phyloP scores from a whole-genome alignment of 257 asterid species.

The Buddleja alternifolia region DNA sequence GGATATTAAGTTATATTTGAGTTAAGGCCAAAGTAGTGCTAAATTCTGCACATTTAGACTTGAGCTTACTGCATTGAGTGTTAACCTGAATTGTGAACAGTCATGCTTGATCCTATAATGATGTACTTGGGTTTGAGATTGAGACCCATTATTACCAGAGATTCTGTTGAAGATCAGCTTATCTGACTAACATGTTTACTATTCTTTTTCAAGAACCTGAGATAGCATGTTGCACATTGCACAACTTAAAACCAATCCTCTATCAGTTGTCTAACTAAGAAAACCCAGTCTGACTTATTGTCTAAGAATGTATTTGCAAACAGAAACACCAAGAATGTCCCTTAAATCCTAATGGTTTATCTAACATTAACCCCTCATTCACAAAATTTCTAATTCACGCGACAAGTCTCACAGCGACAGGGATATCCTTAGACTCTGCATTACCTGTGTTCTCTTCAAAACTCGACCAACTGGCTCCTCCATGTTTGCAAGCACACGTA shows the following conservation, averaged over 20 bases:
- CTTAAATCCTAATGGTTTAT: too few species aligned
- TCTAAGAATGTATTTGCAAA: neutral
- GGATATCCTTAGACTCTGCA: neutral
- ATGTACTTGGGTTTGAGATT: neutral
- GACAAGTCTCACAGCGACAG: neutral
- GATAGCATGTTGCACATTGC: neutral
- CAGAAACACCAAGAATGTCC: neutral
- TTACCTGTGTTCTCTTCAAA: constrained; percentile 77
- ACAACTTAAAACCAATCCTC: neutral
- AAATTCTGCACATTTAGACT: too few species aligned
- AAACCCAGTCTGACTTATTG: neutral
- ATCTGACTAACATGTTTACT: neutral
- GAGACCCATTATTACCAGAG: neutral
- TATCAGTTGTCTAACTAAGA: neutral
- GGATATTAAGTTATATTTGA: too few species aligned
- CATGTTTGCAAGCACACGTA: constrained; percentile 82
- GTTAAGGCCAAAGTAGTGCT: too few species aligned
- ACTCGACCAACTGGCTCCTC: constrained; percentile 85
- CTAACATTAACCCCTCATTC: neutral
- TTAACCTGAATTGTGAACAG: too few species aligned
- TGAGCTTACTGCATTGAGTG: too few species aligned
- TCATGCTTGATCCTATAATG: too few species aligned
- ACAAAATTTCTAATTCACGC: neutral
- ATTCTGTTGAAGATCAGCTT: neutral
- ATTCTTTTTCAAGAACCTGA: too few species aligned